Conservation (phyloP, 208 protist genomes). For the Acanthamoeba lenticulata region DNA sequence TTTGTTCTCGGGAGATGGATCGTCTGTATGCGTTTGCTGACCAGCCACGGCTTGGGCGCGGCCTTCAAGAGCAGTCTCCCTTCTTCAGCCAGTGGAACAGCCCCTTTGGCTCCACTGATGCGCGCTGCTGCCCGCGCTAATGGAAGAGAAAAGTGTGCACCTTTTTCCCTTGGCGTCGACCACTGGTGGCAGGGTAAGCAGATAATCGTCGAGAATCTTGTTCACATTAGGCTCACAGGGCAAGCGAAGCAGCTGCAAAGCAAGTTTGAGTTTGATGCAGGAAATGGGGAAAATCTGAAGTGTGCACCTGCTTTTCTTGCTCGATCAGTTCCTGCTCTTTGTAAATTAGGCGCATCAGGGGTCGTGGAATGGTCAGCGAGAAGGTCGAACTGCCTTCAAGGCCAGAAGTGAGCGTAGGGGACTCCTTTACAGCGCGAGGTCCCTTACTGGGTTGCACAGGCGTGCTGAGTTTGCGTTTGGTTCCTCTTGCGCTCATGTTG, state of each 20-base stretch:
- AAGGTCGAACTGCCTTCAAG: not conserved
- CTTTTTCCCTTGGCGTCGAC: not conserved
- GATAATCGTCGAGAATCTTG: not conserved
- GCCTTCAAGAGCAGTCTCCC: no score
- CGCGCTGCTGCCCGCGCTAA: no score
- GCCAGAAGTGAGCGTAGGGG: not conserved
- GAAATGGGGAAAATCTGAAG: not conserved
- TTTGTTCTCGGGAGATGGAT: not conserved
- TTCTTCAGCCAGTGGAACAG: no score
- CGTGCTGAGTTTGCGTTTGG: not conserved
- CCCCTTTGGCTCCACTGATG: no score
- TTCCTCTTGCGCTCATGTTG: not conserved
- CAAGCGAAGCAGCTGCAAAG: not conserved
- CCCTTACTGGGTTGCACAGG: not conserved
- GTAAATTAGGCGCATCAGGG: constrained; percentile 14
- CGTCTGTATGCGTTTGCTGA: not conserved
- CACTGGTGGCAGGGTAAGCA: not conserved
- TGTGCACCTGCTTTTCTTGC: not conserved
- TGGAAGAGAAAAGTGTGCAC: no score
- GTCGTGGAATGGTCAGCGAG: not conserved
- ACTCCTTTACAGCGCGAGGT: not conserved
- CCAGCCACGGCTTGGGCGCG: not conserved
- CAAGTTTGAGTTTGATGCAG: not conserved
- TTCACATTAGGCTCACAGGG: constrained; percentile 38
- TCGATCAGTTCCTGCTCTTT: constrained; percentile 24